phyloP scores from a whole-genome alignment of 1,139 yeast species.

The Lodderomyces theae region DNA sequence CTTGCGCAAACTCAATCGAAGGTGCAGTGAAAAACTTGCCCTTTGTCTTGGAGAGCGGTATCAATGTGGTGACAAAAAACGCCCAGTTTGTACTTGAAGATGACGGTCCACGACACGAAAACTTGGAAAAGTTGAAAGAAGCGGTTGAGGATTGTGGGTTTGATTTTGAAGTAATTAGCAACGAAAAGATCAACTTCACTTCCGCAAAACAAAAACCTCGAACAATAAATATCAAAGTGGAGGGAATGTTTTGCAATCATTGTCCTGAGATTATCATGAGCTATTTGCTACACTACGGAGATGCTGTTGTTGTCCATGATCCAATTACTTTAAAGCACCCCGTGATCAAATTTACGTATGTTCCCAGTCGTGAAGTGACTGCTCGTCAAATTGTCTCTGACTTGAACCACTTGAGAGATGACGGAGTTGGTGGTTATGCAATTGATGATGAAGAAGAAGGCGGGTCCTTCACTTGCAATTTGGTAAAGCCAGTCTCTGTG shows the following conservation, averaged over 20 bases:
- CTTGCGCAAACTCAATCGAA: constrained; percentile 60
- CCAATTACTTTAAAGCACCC: constrained; percentile 57
- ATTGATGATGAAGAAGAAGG: constrained; percentile 22
- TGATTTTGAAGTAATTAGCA: constrained; percentile 48
- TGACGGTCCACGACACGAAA: constrained; percentile 18
- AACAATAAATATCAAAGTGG: constrained; percentile 54
- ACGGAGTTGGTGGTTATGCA: constrained; percentile 19
- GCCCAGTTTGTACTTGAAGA: constrained; percentile 57
- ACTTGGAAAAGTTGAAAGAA: constrained; percentile 40
- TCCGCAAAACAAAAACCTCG: constrained; percentile 48
- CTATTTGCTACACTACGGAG: constrained; percentile 52
- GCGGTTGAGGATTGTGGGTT: constrained; percentile 66
- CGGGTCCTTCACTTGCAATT: constrained; percentile 46
- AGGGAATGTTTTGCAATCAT: constrained; percentile 69
- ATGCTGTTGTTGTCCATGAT: constrained; percentile 54
- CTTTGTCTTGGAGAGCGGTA: constrained; percentile 51
- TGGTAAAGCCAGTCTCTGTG: constrained; percentile 56
- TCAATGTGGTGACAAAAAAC: constrained; percentile 58
- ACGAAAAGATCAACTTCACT: constrained; percentile 42
- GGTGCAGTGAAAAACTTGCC: constrained; percentile 50
- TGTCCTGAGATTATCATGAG: constrained; percentile 60
- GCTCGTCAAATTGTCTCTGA: constrained; percentile 52
- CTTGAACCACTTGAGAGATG: constrained; percentile 38
- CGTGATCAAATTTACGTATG: constrained; percentile 58
- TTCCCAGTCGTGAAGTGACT: constrained; percentile 48